These are phyloP conservation scores for Dendrobium catenatum DNA, from an alignment of 106 monocot genomes.

Conservation along the genomic window DNA sequence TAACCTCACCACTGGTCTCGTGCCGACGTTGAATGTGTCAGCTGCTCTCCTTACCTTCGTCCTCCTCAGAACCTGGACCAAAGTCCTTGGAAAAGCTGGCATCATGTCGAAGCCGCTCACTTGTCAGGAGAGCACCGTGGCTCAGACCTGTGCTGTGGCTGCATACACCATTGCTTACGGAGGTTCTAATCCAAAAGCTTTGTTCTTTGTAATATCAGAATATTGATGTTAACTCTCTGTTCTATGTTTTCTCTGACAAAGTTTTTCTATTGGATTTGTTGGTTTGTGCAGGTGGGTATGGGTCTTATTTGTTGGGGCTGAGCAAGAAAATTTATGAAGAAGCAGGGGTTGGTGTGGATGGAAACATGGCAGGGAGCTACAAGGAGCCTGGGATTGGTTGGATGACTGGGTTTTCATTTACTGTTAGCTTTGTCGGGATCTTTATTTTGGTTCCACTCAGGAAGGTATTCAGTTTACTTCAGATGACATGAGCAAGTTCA, in stretches of 20 bases:
- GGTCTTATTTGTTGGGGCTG: conserved; percentile 47
- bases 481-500: not conserved
- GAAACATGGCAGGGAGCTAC: conserved; percentile 28
- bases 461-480: conserved; percentile 34
- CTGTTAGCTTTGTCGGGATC: conserved; percentile 54
- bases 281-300: conserved; percentile 43
- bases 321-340: conserved; percentile 36
- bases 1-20: conserved; percentile 24
- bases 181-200: conserved; percentile 4
- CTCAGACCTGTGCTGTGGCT: conserved; percentile 26
- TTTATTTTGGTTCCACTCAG: conserved; percentile 51
- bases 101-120: conserved; percentile 23
- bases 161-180: conserved; percentile 21
- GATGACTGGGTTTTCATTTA: conserved; percentile 56
- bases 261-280: not conserved
- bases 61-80: conserved; percentile 17
- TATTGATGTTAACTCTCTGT: not conserved
- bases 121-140: conserved; percentile 30
- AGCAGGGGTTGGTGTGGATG: conserved; percentile 27
- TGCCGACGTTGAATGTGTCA: conserved; percentile 27
- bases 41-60: conserved; percentile 28
- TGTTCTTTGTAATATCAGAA: not conserved
- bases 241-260: not conserved
- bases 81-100: conserved; percentile 3
- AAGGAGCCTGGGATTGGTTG: conserved; percentile 52